These are phyloP conservation scores for Quercus phellos DNA, from an alignment of 331 rosid species.

Conservation along the genomic window DNA sequence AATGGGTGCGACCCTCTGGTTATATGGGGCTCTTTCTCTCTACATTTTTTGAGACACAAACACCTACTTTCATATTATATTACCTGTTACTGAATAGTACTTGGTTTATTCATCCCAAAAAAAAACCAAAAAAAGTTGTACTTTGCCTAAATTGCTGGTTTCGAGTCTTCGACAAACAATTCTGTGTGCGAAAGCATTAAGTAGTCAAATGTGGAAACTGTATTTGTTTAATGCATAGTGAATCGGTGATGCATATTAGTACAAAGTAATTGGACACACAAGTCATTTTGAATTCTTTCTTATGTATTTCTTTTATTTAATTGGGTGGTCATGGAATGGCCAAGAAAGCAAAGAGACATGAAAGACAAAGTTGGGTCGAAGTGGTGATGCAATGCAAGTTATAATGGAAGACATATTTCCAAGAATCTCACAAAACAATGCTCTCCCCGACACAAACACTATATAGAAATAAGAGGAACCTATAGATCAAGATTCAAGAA, in stretches of 20 bases:
- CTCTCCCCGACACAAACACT: conserved; percentile 5
- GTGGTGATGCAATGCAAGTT: not conserved
- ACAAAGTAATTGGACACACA: not conserved
- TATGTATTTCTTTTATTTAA: not conserved
- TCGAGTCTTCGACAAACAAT: not conserved
- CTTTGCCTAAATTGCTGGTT: not conserved
- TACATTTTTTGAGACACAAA: not conserved
- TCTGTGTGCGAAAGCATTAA: no score
- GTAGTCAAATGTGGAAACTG: not conserved
- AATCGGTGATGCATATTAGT: not conserved
- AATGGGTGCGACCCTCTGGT: not conserved
- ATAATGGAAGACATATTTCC: not conserved
- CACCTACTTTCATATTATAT: not conserved
- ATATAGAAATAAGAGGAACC: no score
- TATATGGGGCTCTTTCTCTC: not conserved
- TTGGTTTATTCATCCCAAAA: no score
- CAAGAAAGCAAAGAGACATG: not conserved
- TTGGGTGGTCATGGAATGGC: not conserved
- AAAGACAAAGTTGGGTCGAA: not conserved
- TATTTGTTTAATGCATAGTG: no score
- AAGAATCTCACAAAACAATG: not conserved
- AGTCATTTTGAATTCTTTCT: not conserved
- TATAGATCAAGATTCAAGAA: no score
- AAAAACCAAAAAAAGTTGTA: not conserved
- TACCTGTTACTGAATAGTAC: not conserved